phyloP scores from a whole-genome alignment of 441 rosid species.

The Capsella rubella region DNA sequence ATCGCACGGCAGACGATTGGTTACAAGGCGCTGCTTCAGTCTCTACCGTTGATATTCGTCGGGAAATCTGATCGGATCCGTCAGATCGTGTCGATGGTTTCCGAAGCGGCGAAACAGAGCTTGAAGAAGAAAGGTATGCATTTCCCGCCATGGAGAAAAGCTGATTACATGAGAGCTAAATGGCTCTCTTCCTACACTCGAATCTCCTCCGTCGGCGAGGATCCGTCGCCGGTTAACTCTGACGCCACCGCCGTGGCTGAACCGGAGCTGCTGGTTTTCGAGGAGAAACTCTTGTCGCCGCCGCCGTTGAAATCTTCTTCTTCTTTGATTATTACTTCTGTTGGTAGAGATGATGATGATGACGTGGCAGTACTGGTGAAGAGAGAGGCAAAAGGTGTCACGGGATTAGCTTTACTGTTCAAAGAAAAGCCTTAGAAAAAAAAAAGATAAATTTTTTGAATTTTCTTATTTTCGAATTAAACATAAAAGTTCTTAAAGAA shows the following conservation, averaged over 20 bases:
- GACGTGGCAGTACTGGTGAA: constrained; percentile 48
- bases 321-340: neutral
- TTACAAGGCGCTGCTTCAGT: constrained; percentile 70
- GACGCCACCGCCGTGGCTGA: constrained; percentile 24
- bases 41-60: constrained; percentile 78
- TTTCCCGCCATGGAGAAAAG: constrained; percentile 87
- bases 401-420: constrained; percentile 87
- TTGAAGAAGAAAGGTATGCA: constrained; percentile 93
- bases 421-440: constrained; percentile 62
- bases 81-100: constrained; percentile 72
- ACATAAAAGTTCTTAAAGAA: constrained; percentile 32
- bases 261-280: constrained; percentile 54
- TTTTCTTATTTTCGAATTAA: constrained; percentile 14
- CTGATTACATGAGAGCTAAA: constrained; percentile 87
- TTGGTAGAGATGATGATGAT: constrained; percentile 17
- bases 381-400: constrained; percentile 63
- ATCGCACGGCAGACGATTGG: constrained; percentile 74
- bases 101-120: constrained; percentile 87
- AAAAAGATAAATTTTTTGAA: constrained; percentile 26
- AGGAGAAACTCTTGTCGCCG: constrained; percentile 45
- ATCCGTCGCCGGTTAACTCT: constrained; percentile 18
- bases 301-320: constrained; percentile 21
- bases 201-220: constrained; percentile 5
- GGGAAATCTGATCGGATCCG: constrained; percentile 78
- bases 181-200: constrained; percentile 77